phyloP scores from a whole-genome alignment of 1,284 basidiomycete genomes.

The Cutaneotrichosporon sp. region DNA sequence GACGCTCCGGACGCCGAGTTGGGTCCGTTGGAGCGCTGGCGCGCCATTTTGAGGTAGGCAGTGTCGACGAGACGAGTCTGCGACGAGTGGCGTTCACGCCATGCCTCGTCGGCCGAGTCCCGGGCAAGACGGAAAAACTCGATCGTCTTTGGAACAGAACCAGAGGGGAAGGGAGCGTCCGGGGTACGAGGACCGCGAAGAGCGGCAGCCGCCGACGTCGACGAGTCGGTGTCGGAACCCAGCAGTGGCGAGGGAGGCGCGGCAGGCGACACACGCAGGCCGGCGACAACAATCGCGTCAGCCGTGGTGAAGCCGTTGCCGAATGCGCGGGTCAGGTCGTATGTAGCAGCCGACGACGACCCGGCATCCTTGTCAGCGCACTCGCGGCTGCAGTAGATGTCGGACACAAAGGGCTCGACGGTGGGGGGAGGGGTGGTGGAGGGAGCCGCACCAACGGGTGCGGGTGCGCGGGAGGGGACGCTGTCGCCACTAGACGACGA shows the following conservation, averaged over 20 bases:
- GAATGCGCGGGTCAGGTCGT: constrained; percentile 29
- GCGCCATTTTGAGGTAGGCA: constrained; percentile 12
- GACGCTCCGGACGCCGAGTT: constrained; percentile 15
- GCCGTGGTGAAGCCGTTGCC: constrained; percentile 15
- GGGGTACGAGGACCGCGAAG: not conserved
- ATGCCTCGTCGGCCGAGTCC: constrained; percentile 36
- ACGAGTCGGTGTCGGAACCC: constrained; percentile 36
- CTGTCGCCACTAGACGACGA: constrained; percentile 3
- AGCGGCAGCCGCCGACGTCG: constrained; percentile 14
- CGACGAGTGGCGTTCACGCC: constrained; percentile 25
- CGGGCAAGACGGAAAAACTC: constrained; percentile 37
- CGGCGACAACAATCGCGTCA: constrained; percentile 5
- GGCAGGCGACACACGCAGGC: constrained; percentile 13
- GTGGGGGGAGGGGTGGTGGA: not conserved
- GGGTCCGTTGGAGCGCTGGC: constrained; percentile 12
- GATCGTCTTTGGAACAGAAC: constrained; percentile 35
- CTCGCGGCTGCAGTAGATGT: constrained; percentile 38
- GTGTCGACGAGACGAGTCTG: constrained; percentile 2
- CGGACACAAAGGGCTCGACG: constrained; percentile 22
- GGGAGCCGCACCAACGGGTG: not conserved
- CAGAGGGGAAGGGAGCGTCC: constrained; percentile 10
- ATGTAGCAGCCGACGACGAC: constrained; percentile 17
- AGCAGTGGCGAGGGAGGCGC: constrained; percentile 40
- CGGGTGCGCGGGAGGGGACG: not conserved
- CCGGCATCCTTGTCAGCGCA: constrained; percentile 32